Evolutionary conservation across 1,139 yeast species (phyloP).

Genomic region (Meyerozyma elateridarum): DNA sequence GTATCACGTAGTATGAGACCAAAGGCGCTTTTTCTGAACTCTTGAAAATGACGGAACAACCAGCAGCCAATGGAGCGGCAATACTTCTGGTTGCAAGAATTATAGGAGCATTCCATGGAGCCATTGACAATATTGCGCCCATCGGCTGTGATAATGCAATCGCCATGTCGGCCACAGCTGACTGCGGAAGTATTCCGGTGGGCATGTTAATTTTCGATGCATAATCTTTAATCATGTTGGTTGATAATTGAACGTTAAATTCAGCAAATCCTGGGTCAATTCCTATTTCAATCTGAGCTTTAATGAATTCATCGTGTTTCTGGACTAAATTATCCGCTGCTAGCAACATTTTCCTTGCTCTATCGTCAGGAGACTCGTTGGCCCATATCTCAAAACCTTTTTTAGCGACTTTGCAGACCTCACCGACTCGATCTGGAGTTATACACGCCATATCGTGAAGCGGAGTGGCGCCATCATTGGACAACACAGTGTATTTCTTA

Average conservation of each 20-base stretch:
- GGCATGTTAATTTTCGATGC: slow-evolving; percentile 6
- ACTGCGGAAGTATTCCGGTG: slow-evolving; percentile 5
- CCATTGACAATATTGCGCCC: slow-evolving; percentile 41
- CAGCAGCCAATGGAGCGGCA: slow-evolving; percentile 45
- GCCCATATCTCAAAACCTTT: slow-evolving; percentile 29
- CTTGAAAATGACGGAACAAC: slow-evolving; percentile 43
- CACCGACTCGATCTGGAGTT: slow-evolving; percentile 7
- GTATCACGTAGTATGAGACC: slow-evolving; percentile 25
- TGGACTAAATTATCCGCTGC: slow-evolving; percentile 15
- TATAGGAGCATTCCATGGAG: slow-evolving; percentile 50
- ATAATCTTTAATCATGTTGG: slow-evolving; percentile 8
- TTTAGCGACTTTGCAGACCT: slow-evolving; percentile 18
- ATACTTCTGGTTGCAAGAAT: slow-evolving; percentile 35
- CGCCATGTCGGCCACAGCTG: slow-evolving; percentile 31
- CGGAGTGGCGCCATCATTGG: slow-evolving; percentile 9
- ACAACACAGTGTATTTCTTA: slow-evolving; percentile 12
- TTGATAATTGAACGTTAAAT: slow-evolving; percentile 24
- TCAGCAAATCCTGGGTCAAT: slow-evolving; percentile 34
- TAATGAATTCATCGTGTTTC: slow-evolving; percentile 14
- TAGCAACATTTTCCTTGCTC: slow-evolving; percentile 17
- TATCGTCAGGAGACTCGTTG: slow-evolving; percentile 12
- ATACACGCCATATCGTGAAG: slow-evolving; percentile 13
- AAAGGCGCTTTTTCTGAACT: slow-evolving; percentile 35
- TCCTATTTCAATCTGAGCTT: slow-evolving; percentile 33
- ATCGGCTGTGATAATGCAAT: slow-evolving; percentile 32